Evolutionary conservation across 768 basidiomycete species (phyloP).

Genomic region (Tylopilus intermedius): DNA sequence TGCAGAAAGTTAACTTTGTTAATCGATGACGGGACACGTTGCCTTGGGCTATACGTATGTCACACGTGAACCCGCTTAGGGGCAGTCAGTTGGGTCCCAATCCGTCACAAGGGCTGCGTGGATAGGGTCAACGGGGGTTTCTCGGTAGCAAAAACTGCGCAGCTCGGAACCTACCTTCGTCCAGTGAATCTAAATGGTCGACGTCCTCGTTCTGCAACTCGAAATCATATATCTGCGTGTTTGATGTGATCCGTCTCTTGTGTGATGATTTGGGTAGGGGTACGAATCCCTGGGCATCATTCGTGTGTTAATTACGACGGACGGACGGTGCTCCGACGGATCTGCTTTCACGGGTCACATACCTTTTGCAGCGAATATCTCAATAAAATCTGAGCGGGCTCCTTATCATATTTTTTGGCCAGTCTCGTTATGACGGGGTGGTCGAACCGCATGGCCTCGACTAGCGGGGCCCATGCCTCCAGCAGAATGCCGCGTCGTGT

Average conservation of each 20-base stretch:
- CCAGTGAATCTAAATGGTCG: slow-evolving; percentile 43
- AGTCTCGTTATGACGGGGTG: slow-evolving; percentile 48
- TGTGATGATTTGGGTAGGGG: slow-evolving; percentile 61
- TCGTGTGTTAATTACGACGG: background rate
- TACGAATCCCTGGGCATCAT: slow-evolving; percentile 34
- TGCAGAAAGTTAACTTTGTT: slow-evolving; percentile 17
- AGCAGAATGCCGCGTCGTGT: slow-evolving; percentile 52
- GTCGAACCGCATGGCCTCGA: slow-evolving; percentile 53
- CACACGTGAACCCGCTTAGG: slow-evolving; percentile 1
- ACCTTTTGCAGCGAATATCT: slow-evolving; percentile 66
- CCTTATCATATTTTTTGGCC: slow-evolving; percentile 50
- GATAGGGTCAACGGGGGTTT: background rate
- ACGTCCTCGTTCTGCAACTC: slow-evolving; percentile 49
- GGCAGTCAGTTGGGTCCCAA: slow-evolving; percentile 9
- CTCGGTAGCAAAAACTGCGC: background rate
- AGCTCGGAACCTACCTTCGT: slow-evolving; percentile 40
- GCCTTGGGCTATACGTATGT: background rate
- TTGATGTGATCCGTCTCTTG: slow-evolving; percentile 48
- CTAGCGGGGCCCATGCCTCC: slow-evolving; percentile 41
- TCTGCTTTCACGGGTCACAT: background rate
- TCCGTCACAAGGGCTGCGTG: slow-evolving; percentile 2
- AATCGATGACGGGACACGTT: slow-evolving; percentile 6
- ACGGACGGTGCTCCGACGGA: slow-evolving; percentile 1
- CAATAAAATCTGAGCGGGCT: slow-evolving; percentile 56
- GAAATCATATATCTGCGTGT: slow-evolving; percentile 62